These are phyloP conservation scores for Penicillium silybi DNA, from an alignment of 495 filamentous ascomycete species.

Conservation along the genomic window DNA sequence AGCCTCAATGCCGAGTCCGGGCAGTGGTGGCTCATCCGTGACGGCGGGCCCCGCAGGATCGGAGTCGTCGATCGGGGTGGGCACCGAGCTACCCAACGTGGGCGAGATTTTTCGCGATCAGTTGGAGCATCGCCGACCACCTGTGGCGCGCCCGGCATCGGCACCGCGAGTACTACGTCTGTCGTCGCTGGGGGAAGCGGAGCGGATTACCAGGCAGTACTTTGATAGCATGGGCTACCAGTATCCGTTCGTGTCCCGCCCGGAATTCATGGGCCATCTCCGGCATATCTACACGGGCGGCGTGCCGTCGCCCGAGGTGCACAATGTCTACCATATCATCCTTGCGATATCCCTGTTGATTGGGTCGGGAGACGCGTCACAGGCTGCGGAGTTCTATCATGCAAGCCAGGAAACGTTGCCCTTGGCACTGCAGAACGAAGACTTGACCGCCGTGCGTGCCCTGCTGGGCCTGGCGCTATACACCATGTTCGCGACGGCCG, in stretches of 20 bases:
- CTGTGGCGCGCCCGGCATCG: slow-evolving; percentile 33
- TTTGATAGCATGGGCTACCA: slow-evolving; percentile 46
- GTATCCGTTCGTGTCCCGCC: slow-evolving; percentile 40
- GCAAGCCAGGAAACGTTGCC: slow-evolving; percentile 39
- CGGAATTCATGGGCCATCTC: slow-evolving; percentile 35
- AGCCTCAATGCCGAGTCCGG: slow-evolving; percentile 20
- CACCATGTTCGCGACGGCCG: slow-evolving; percentile 47
- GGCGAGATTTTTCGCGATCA: slow-evolving; percentile 46
- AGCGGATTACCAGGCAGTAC: slow-evolving; percentile 34
- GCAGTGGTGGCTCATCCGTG: slow-evolving; percentile 21
- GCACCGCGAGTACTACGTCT: slow-evolving; percentile 37
- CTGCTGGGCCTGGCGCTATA: slow-evolving; percentile 48
- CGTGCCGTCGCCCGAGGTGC: slow-evolving; percentile 33
- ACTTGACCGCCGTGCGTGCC: slow-evolving; percentile 41
- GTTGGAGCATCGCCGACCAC: slow-evolving; percentile 40
- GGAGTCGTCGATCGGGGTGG: slow-evolving; percentile 22
- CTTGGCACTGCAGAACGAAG: slow-evolving; percentile 40
- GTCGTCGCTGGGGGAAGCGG: slow-evolving; percentile 39
- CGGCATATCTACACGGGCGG: slow-evolving; percentile 39
- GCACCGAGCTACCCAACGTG: slow-evolving; percentile 39
- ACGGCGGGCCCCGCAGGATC: slow-evolving; percentile 18
- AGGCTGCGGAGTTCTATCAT: slow-evolving; percentile 39
- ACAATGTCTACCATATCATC: slow-evolving; percentile 41
- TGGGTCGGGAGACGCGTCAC: slow-evolving; percentile 29
- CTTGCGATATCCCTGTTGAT: slow-evolving; percentile 40